Conservation (phyloP, 257 asterid genomes). For the Mentha longifolia region DNA sequence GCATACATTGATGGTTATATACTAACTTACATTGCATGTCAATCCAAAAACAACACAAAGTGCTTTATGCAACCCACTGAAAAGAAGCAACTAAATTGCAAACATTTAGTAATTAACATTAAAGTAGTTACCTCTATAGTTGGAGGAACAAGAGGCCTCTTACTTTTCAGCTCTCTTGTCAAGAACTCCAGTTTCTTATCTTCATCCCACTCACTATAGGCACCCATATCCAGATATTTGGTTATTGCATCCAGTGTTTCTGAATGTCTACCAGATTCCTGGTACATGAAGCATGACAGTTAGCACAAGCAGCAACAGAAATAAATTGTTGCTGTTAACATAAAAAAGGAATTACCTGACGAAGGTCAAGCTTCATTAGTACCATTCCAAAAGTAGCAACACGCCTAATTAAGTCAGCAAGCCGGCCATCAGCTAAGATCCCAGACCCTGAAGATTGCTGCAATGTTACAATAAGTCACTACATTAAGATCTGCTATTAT, state of each 20-base stretch:
- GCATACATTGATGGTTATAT: neutral
- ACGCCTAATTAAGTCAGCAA: slow-evolving; percentile 90
- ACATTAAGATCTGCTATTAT: slow-evolving; percentile 14
- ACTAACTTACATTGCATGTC: neutral
- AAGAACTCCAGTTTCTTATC: slow-evolving; percentile 80
- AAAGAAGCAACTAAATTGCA: slow-evolving; percentile 6
- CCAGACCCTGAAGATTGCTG: slow-evolving; percentile 94
- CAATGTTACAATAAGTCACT: slow-evolving; percentile 28
- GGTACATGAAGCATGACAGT: slow-evolving; percentile 38
- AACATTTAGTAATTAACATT: neutral
- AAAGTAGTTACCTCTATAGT: slow-evolving; percentile 62
- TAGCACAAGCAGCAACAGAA: slow-evolving; percentile 23
- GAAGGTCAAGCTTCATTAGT: slow-evolving; percentile 95
- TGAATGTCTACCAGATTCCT: slow-evolving; percentile 94
- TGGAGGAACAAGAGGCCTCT: slow-evolving; percentile 90
- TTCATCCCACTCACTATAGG: slow-evolving; percentile 97
- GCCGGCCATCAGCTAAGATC: slow-evolving; percentile 90
- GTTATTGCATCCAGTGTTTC: slow-evolving; percentile 96
- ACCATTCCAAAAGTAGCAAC: slow-evolving; percentile 93
- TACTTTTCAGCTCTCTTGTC: slow-evolving; percentile 89
- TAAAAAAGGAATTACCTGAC: slow-evolving; percentile 65
- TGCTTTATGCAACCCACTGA: slow-evolving; percentile 19
- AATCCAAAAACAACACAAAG: slow-evolving; percentile 8
- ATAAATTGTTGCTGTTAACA: neutral
- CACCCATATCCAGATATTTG: slow-evolving; percentile 81